Evolutionary conservation across 768 basidiomycete genomes (phyloP), one percentile per base, ranked within the genome.

Genomic region (Pisolithus microcarpus): DNA sequence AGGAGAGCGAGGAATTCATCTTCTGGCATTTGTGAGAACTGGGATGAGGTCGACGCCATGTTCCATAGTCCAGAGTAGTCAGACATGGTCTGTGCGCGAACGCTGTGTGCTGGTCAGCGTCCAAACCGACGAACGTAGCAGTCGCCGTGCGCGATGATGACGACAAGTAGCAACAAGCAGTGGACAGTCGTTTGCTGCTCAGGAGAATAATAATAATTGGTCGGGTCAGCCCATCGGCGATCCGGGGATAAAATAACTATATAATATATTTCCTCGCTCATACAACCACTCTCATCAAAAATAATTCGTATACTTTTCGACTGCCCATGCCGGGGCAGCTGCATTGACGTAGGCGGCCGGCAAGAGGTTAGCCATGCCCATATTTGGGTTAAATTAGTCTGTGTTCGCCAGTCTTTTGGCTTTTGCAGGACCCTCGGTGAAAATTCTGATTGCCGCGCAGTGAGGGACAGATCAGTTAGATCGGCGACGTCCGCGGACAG

Each of bases 1-100:
- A 91, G 75, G 46, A 89, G 74, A 10, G 83, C 79, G 40, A 90
- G 77, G 55, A 91, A 86, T 68, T 88, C 85, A 60, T 82, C 82
- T 61, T 89, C 86, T 10, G 81, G 75, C 39, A 88, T 67, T 40
- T 82, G 80, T 6, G 84, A 74, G 70, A 86, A 80, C 40, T 62
- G 62, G 31, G 77, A 66, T 18, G 76, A 64, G 13, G 78, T 67
- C 55, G 81, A 79, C 2, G 81, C 70, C 51, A 85, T 72, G 58
- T 87, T 84, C 85, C 87, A 87, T 64, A 85, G 56, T 56, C 76
- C 67, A 26, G 72, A 54, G 54, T 70, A 77, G 49, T 65, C 57
- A 37, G 52, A 49, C 18, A 46, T 39, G 34, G 34, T 34, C 34
- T 34, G 34, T 34, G 43, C 36, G 30, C 36, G 10, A 39, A 47